Evolutionary conservation across 2,329 filamentous ascomycete genomes (phyloP).

Genomic region (Beauveria bassiana): DNA sequence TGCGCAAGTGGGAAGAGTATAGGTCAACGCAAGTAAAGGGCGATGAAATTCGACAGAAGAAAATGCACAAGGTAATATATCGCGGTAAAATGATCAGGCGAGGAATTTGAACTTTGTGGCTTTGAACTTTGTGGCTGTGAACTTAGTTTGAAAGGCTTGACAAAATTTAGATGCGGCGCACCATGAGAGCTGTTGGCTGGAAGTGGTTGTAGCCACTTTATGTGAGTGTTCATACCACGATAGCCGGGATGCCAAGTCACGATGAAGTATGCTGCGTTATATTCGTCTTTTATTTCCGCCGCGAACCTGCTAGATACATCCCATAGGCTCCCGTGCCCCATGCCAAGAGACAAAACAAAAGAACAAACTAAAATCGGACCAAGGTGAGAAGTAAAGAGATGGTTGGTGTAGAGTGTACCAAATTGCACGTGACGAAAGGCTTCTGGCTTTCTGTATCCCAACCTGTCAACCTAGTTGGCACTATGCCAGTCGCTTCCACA

Average conservation of each 20-base stretch:
- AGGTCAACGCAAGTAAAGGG: not conserved
- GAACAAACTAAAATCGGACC: slow-evolving; percentile 1
- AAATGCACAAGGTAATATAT: too few relatives aligned
- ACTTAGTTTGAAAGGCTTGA: too few relatives aligned
- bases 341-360: not conserved
- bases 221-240: too few relatives aligned
- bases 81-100: too few relatives aligned
- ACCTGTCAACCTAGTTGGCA: not conserved
- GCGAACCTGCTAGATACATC: slow-evolving; percentile 11
- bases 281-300: slow-evolving; percentile 10
- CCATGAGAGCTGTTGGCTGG: not conserved
- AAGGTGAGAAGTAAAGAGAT: not conserved
- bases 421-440: not conserved
- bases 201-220: too few relatives aligned
- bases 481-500: slow-evolving; percentile 12
- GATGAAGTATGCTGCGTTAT: not conserved
- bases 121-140: too few relatives aligned
- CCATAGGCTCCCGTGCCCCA: not conserved
- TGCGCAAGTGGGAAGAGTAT: not conserved
- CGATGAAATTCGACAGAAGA: too few relatives aligned
- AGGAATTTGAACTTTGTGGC: too few relatives aligned
- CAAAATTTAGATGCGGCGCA: not conserved
- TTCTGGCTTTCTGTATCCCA: slow-evolving; percentile 9
- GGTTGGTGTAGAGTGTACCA: not conserved
- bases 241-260: not conserved